phyloP scores from a whole-genome alignment of 441 rosid species.

The Euphorbia schlechtendalii region DNA sequence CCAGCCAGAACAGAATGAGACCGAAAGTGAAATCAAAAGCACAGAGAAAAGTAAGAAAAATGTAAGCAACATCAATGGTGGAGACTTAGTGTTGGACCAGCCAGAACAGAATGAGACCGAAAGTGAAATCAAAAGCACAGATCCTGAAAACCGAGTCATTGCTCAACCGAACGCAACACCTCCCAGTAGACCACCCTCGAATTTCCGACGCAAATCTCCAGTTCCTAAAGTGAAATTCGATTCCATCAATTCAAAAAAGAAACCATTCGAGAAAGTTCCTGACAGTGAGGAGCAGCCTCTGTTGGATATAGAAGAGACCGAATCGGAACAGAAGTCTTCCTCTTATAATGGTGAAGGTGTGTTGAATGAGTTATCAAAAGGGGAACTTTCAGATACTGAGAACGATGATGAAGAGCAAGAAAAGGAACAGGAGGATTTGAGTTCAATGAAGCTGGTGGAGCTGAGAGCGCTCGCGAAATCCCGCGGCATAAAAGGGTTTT shows the following conservation, averaged over 20 bases:
- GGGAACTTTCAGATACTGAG: constrained; percentile 30
- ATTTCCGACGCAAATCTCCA: constrained; percentile 56
- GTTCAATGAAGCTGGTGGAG: constrained; percentile 49
- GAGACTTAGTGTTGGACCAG: constrained; percentile 28
- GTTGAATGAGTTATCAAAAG: constrained; percentile 29
- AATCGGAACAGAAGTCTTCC: neutral
- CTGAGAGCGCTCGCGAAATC: constrained; percentile 65
- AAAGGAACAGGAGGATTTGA: constrained; percentile 34
- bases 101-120: constrained; percentile 25
- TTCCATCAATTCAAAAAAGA: constrained; percentile 27
- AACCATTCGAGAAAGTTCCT: too few species aligned
- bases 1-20: constrained; percentile 25
- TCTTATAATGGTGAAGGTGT: neutral
- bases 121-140: constrained; percentile 28
- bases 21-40: constrained; percentile 28
- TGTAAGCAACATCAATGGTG: constrained; percentile 20
- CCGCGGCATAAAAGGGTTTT: constrained; percentile 61
- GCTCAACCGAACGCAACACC: constrained; percentile 26
- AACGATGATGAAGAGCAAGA: constrained; percentile 20
- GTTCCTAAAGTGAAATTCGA: constrained; percentile 43
- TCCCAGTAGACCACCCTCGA: constrained; percentile 50
- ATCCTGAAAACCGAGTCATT: too few species aligned
- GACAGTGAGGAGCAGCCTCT: constrained; percentile 27
- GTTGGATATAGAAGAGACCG: constrained; percentile 24
- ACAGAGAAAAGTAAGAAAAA: constrained; percentile 24